Conservation (phyloP, 2,329 filamentous ascomycete species). For the Fusarium annulatum region DNA sequence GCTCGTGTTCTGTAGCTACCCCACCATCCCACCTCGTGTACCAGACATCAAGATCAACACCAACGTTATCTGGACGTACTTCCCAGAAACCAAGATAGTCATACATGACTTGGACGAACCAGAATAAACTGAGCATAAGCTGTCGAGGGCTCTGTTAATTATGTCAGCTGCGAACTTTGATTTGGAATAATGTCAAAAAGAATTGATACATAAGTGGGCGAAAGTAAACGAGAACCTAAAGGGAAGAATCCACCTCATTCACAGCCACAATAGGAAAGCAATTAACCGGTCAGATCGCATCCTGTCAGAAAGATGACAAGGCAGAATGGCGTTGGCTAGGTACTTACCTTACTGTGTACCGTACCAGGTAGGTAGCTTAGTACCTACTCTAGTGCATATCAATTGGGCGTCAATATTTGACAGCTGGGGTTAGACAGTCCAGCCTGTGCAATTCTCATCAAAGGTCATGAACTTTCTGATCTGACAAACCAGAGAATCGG, state of each 20-base stretch:
- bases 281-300: conserved; percentile 3
- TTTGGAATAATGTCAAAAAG: not conserved
- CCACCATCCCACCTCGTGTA: conserved; percentile 6
- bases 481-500: conserved; percentile 7
- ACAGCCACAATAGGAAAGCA: conserved; percentile 15
- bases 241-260: not conserved
- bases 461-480: conserved; percentile 15
- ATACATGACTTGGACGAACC: too few relatives aligned
- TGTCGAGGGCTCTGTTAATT: not conserved
- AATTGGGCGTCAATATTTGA: not conserved
- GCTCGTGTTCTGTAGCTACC: conserved; percentile 11
- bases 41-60: not conserved
- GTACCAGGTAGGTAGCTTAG: not conserved
- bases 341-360: not conserved
- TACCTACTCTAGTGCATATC: not conserved
- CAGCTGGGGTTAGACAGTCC: not conserved
- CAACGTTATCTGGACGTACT: not conserved
- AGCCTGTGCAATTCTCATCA: not conserved
- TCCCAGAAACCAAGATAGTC: not conserved
- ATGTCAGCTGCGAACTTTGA: not conserved
- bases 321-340: not conserved
- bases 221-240: not conserved
- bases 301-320: conserved; percentile 5
- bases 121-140: not conserved
- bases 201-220: not conserved